Base-by-base conservation (phyloP, 1,139 yeast genomes). In the Scheffersomyces stambukii region DNA sequence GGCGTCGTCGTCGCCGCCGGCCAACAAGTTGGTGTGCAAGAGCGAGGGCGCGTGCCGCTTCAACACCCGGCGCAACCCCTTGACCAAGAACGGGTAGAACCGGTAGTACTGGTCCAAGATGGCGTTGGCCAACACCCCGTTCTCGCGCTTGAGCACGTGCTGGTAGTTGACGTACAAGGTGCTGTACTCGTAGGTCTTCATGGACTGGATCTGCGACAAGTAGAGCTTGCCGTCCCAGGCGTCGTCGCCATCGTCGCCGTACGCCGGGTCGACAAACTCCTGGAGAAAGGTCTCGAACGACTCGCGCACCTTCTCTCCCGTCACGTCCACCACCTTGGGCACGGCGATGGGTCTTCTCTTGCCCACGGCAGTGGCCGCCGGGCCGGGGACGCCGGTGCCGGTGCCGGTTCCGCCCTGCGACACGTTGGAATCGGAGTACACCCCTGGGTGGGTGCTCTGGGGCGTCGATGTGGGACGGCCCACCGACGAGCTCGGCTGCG, bases 271-370 rank as follows among this genome's bases (percentile, higher is more conserved):
- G 7, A 57, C 60, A 46, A 66, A 85, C 25, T 76, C 81, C 51
- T 81, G 85, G 38, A 91, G 60, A 51, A 91, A 91, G 42, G 73
- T 76, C 52, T 88, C 96, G 53, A 91, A 91, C 16, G 93, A 79
- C 52, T 88, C 95, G 30, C 93, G 73, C 10, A 91, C 96, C 45
- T 86, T 85, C 51, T 89, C 96, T 37, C 96, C 96, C 5, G 96
- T 88, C 23, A 81, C 77, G 62, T 91, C 98, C 13, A 77, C 76
- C 17, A 91, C 96, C 52, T 83, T 85, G 20, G 95, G 89, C 29
- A 89, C 86, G 22, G 77, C 75, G 31, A 77, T 70, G 36, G 77
- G 64, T 41, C 75, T 69, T 52, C 76, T 60, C 50, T 70, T 60
- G 19, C 64, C 63, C 3, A 62, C 46, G 19, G 8, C n/a, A n/a